Evolutionary conservation across 2,329 filamentous ascomycete species (phyloP).

Genomic region (Diaporthe vaccinii): DNA sequence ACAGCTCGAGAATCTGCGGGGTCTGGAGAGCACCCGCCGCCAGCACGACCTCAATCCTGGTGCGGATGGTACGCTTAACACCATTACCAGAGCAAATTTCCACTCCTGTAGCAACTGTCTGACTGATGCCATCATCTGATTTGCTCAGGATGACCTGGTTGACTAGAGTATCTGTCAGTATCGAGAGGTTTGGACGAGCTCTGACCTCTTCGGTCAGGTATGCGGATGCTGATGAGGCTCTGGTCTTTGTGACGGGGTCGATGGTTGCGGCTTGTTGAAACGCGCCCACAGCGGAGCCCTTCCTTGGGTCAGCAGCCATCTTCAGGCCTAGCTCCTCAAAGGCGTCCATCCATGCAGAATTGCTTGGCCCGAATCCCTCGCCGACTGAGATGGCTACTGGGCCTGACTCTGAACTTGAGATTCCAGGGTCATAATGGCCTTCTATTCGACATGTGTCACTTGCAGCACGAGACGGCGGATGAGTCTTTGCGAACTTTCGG

Average conservation of each 20-base stretch:
- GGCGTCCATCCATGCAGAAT: conserved; percentile 54
- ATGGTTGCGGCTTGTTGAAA: conserved; percentile 38
- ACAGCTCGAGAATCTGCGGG: conserved; percentile 40
- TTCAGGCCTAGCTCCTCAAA: conserved; percentile 46
- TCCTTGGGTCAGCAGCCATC: conserved; percentile 31
- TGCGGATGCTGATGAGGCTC: conserved; percentile 34
- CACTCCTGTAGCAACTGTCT: conserved; percentile 44
- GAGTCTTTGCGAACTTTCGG: conserved; percentile 50
- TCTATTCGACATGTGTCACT: conserved; percentile 2
- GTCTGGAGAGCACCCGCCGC: conserved; percentile 50
- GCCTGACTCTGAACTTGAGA: conserved; percentile 46
- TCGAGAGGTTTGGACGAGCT: conserved; percentile 35
- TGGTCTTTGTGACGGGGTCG: conserved; percentile 36
- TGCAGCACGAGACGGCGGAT: conserved; percentile 30
- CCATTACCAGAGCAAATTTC: conserved; percentile 42
- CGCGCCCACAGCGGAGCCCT: conserved; percentile 21
- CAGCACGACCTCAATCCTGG: conserved; percentile 47
- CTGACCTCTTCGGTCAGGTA: conserved; percentile 38
- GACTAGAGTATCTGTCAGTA: conserved; percentile 45
- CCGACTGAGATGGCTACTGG: conserved; percentile 54
- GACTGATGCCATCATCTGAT: background rate
- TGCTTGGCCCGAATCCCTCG: conserved; percentile 50
- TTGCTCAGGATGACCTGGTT: conserved; percentile 42
- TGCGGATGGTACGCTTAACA: conserved; percentile 36
- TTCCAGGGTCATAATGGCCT: background rate